Base-by-base conservation (phyloP, 306 rosid species). In the Cicer cuneatum region DNA sequence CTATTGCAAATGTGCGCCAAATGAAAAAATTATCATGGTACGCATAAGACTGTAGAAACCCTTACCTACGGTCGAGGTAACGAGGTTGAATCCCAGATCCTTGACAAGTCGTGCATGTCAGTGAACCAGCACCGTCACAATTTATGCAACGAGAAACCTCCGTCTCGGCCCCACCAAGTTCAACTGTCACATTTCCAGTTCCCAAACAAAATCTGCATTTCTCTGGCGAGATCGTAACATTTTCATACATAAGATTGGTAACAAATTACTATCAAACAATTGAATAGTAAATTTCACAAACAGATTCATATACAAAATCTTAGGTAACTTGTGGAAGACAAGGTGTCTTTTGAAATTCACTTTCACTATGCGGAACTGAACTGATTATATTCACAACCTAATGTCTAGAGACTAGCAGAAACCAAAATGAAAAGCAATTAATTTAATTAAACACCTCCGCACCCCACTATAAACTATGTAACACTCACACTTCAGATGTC, bases 51-150 rank as follows among this genome's bases (percentile, higher is more conserved):
- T 8, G 78, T 29, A 42, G 42, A 78, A 77, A 8, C 42, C 24
- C 84, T 56, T 87, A 91, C 98, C 98, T 90, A 49, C 99, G 92
- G 53, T 92, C 99, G 75, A 95, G 96, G 83, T 95, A 95, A 46
- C 99, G 99, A 72, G 99, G 99, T 84, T 95, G 99, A 76, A 95
- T 95, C 41, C 99, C 97, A 7, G 87, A 84, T 76, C 99, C 99
- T 81, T 94, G 98, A 77, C 98, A 94, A 51, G 98, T 94, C 21
- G 98, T 91, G 89, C 98, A 94, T 7, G 97, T 90, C 68, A 92
- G 61, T 7, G 97, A 83, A 66, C 98, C 98, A 51, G 5, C 91
- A 29, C 96, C 97, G 11, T 91, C 97, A 54, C 99, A 95, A 45
- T 92, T 95, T 48, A 95, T 92, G 74, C 99, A 92, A 51, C 89